phyloP scores from a whole-genome alignment of 495 filamentous ascomycete genomes.

The Parmelia sp. region DNA sequence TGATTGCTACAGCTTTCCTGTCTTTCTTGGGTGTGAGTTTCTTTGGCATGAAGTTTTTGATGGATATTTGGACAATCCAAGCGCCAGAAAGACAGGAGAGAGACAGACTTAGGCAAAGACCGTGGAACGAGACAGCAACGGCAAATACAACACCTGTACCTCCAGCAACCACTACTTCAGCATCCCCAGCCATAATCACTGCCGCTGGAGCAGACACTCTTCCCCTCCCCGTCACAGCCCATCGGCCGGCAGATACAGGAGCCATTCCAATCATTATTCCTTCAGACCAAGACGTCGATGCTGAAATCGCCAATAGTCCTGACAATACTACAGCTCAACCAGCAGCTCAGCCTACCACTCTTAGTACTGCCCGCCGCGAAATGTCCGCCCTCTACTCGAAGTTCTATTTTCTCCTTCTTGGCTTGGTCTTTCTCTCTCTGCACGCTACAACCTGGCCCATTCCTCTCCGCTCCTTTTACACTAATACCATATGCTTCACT shows the following conservation, averaged over 20 bases:
- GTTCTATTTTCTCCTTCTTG: slow-evolving; percentile 66
- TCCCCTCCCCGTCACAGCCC: slow-evolving; percentile 58
- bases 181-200: slow-evolving; percentile 28
- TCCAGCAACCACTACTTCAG: slow-evolving; percentile 24
- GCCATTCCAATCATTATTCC: slow-evolving; percentile 69
- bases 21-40: slow-evolving; percentile 66
- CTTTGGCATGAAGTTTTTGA: slow-evolving; percentile 76
- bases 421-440: slow-evolving; percentile 65
- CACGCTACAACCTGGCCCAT: slow-evolving; percentile 71
- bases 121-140: slow-evolving; percentile 21
- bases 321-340: slow-evolving; percentile 32
- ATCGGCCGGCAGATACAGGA: slow-evolving; percentile 38
- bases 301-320: slow-evolving; percentile 41
- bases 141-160: slow-evolving; percentile 11
- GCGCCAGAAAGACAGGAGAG: slow-evolving; percentile 68
- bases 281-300: slow-evolving; percentile 71
- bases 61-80: slow-evolving; percentile 83
- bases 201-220: slow-evolving; percentile 41
- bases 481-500: slow-evolving; percentile 56
- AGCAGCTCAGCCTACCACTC: slow-evolving; percentile 31
- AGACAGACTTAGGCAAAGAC: slow-evolving; percentile 42
- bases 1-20: slow-evolving; percentile 63
- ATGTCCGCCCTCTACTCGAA: slow-evolving; percentile 72
- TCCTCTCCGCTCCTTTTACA: slow-evolving; percentile 60
- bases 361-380: slow-evolving; percentile 44